phyloP scores from a whole-genome alignment of 129 eudicot species.

The Flaveria trinervia region DNA sequence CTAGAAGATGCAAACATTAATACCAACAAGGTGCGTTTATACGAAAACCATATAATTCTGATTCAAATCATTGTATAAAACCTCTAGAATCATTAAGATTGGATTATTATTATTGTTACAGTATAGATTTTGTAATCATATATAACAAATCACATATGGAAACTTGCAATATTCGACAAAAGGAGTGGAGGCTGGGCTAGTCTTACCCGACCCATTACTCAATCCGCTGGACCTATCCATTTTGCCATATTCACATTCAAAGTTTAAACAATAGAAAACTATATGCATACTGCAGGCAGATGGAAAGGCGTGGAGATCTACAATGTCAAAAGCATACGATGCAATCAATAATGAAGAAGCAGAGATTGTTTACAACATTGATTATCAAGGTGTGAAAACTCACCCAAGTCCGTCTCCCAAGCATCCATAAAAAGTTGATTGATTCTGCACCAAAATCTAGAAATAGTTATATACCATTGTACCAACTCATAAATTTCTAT shows the following conservation, averaged over 20 bases:
- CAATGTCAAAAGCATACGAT: constrained; percentile 20
- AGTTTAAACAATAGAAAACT: constrained; percentile 18
- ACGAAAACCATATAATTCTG: constrained; percentile 1
- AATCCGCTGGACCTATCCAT: neutral
- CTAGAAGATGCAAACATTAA: neutral
- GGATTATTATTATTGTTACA: neutral
- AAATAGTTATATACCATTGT: constrained; percentile 23
- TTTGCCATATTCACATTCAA: neutral
- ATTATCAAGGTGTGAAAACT: constrained; percentile 55
- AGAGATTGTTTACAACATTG: constrained; percentile 47
- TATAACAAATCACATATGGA: neutral
- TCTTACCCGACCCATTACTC: neutral
- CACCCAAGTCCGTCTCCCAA: constrained; percentile 62
- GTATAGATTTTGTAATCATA: neutral
- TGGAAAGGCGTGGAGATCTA: constrained; percentile 37
- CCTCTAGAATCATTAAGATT: neutral
- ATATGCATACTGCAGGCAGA: constrained; percentile 33
- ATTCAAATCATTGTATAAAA: constrained; percentile 2
- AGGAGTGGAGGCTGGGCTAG: neutral
- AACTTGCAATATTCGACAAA: neutral
- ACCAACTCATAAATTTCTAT: constrained; percentile 11
- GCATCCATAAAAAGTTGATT: constrained; percentile 48
- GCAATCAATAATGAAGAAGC: constrained; percentile 33
- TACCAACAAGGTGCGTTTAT: constrained; percentile 27
- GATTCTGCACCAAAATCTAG: constrained; percentile 30